phyloP scores from a whole-genome alignment of 805 yeast genomes.

The Cyberlindnera mrakii region DNA sequence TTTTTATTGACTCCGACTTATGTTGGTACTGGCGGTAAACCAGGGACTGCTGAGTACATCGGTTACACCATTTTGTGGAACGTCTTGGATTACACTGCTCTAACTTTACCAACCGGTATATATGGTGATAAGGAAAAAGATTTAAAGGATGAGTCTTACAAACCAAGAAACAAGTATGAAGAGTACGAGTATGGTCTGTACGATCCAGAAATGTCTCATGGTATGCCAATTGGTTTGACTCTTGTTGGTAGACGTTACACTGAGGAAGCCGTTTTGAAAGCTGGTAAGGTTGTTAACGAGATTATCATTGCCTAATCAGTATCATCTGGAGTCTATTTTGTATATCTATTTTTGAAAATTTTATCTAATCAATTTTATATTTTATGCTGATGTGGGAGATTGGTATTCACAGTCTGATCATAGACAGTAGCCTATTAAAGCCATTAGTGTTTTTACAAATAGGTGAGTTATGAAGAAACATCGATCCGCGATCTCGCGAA shows the following conservation, averaged over 20 bases:
- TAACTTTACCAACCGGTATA: conserved; percentile 41
- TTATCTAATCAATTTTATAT: too few species aligned
- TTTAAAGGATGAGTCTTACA: conserved; percentile 30
- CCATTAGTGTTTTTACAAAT: too few species aligned
- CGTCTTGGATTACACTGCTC: conserved; percentile 62
- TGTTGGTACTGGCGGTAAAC: conserved; percentile 64
- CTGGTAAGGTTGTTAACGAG: conserved; percentile 4
- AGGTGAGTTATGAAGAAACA: too few species aligned
- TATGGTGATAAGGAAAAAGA: conserved; percentile 30
- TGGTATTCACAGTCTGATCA: too few species aligned
- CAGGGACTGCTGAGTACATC: conserved; percentile 63
- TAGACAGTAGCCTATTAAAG: too few species aligned
- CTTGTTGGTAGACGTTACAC: conserved; percentile 47
- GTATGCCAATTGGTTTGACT: conserved; percentile 53
- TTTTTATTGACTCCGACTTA: conserved; percentile 63
- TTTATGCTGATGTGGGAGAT: too few species aligned
- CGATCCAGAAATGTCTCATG: conserved; percentile 39
- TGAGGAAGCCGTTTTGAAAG: conserved; percentile 37
- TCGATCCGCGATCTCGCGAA: too few species aligned
- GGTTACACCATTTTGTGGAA: conserved; percentile 75
- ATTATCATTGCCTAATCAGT: too few species aligned
- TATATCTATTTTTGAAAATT: too few species aligned
- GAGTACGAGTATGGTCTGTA: conserved; percentile 26
- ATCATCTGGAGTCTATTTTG: too few species aligned
- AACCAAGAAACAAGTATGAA: conserved; percentile 11